A percentile compares a stretch with the other conserved stretches of the same genome.
Conservation (phyloP, 176 grass and related monocot species). For the Oryza glumipatula region DNA sequence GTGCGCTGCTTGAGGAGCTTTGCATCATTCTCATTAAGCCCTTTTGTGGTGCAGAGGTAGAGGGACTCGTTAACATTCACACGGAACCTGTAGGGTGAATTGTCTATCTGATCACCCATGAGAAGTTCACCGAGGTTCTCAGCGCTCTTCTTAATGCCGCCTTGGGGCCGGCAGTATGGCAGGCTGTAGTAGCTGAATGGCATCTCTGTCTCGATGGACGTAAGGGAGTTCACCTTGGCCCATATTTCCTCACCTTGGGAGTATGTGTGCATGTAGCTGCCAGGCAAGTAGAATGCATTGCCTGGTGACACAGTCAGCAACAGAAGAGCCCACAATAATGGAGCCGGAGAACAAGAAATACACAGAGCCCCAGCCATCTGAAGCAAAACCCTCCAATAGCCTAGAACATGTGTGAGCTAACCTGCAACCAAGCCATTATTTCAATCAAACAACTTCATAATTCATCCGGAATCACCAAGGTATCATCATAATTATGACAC, state of each 20-base stretch:
- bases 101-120: slow-evolving; percentile 93
- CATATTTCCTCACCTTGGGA: slow-evolving; percentile 53
- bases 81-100: slow-evolving; percentile 70
- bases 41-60: slow-evolving; percentile 81
- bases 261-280: slow-evolving; percentile 90
- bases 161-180: slow-evolving; percentile 64
- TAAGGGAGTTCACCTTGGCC: slow-evolving; percentile 85
- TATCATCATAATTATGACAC: too few relatives aligned
- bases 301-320: slow-evolving; percentile 33
- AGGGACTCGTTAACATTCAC: slow-evolving; percentile 75
- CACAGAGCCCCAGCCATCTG: slow-evolving; percentile 30
- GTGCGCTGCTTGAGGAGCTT: slow-evolving; percentile 81
- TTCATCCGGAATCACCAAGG: not conserved
- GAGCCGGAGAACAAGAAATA: not conserved
- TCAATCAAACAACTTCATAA: slow-evolving; percentile 19
- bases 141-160: slow-evolving; percentile 84
- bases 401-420: slow-evolving; percentile 40
- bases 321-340: slow-evolving; percentile 34
- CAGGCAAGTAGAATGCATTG: slow-evolving; percentile 80
- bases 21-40: slow-evolving; percentile 71
- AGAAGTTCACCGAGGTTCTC: slow-evolving; percentile 91
- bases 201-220: slow-evolving; percentile 86
- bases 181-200: slow-evolving; percentile 86
- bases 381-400: slow-evolving; percentile 17
- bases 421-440: slow-evolving; percentile 32